These are phyloP conservation scores for Penicillium chermesinum DNA, from an alignment of 495 filamentous ascomycete genomes.

Conservation along the genomic window DNA sequence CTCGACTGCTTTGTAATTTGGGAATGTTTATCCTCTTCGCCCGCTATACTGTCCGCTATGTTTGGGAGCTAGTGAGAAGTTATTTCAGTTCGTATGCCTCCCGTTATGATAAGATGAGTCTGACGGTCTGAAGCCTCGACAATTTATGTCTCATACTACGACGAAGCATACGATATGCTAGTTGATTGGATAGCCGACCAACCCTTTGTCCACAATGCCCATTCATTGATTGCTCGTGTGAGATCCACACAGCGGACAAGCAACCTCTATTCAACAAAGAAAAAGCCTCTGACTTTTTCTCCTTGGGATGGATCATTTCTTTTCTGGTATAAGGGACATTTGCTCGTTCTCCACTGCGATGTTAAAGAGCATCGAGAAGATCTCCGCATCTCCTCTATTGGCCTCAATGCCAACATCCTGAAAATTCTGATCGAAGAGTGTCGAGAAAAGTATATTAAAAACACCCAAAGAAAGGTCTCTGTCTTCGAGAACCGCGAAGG, in stretches of 20 bases:
- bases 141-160: conserved; percentile 24
- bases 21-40: conserved; percentile 23
- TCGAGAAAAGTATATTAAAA: conserved; percentile 14
- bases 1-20: conserved; percentile 17
- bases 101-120: conserved; percentile 8
- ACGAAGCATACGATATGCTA: conserved; percentile 27
- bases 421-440: conserved; percentile 19
- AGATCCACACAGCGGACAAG: conserved; percentile 11
- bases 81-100: conserved; percentile 27
- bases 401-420: conserved; percentile 17
- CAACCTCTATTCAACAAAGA: conserved; percentile 11
- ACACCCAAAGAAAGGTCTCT: conserved; percentile 12
- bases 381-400: conserved; percentile 17
- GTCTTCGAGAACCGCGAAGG: conserved; percentile 11
- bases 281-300: conserved; percentile 27
- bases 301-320: conserved; percentile 25
- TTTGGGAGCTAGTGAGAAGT: conserved; percentile 19
- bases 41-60: conserved; percentile 18
- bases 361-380: conserved; percentile 18
- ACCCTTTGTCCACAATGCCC: conserved; percentile 18
- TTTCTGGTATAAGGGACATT: conserved; percentile 24
- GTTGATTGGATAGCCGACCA: conserved; percentile 19
- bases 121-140: conserved; percentile 22
- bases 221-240: conserved; percentile 19
- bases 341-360: conserved; percentile 19